Evolutionary conservation across 73 alveolate species (phyloP), one percentile per base, ranked within the genome.

Genomic region (Tetrahymena borealis): DNA sequence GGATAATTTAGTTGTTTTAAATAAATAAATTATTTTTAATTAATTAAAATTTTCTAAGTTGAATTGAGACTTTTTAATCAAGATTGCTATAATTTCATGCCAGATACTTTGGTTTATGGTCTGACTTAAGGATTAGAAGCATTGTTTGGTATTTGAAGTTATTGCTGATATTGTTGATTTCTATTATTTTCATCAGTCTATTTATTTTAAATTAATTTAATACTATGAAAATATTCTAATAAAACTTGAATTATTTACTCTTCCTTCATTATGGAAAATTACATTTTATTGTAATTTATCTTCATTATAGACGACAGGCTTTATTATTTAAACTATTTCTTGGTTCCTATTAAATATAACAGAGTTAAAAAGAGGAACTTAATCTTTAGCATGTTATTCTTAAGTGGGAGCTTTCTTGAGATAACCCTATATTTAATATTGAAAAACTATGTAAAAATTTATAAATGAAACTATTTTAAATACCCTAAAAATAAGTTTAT

Each of bases 401-500:
- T 60, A n/a, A 15, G 85, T 7, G 13, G 85, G 85, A 8, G 85
- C 85, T 28, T n/a, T 60, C 35, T 60, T 60, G 1, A 60, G 37
- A 60, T 60, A 60, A 5, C 85, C 85, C 85, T 60, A 20, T n/a
- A 2, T 60, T 3, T 18, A 41, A 18, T 7, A 5, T 41, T 41
- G 16, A 18, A 41, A 41, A 11, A 18, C 20, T 18, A 41, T 41
- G 16, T 9, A 60, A 60, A 60, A 60, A 4, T 60, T 60, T 60
- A 15, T 60, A 10, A n/a, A 60, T 15, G 7, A 60, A 9, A 9
- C 12, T 37, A 37, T 31, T 31, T 38, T 93, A n/a, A n/a, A n/a
- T n/a, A 93, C 99, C 41, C 98, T 96, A 93, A 94, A 97, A 24
- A 94, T 85, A 35, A 96, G 38, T 42, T 93, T 91, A 38, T 96